Percentiles rank a stretch among this genome's conserved stretches.
These are phyloP conservation scores for Fusarium pseudonygamai DNA, from an alignment of 2,329 filamentous ascomycete species.

Conservation along the genomic window DNA sequence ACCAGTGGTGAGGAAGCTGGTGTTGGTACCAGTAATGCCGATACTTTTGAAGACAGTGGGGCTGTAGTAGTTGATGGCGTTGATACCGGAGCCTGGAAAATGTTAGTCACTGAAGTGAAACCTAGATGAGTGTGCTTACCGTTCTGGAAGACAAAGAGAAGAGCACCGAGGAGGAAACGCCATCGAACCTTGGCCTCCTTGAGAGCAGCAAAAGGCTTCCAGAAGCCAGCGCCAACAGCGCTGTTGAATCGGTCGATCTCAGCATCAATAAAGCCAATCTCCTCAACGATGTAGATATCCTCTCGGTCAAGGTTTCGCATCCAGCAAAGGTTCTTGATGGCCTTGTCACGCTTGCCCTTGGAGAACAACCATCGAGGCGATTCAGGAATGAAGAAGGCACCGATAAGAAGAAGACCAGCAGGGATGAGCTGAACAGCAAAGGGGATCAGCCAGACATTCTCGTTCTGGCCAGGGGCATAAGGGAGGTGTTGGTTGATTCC, in stretches of 20 bases:
- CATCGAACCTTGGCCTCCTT: slow-evolving; percentile 69
- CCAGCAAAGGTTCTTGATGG: slow-evolving; percentile 68
- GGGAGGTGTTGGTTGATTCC: slow-evolving; percentile 64
- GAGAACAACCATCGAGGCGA: slow-evolving; percentile 76
- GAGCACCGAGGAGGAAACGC: slow-evolving; percentile 76
- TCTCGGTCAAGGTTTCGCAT: slow-evolving; percentile 66
- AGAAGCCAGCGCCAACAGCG: slow-evolving; percentile 76
- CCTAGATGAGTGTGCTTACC: slow-evolving; percentile 49
- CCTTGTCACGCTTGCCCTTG: slow-evolving; percentile 68
- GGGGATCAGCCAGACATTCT: slow-evolving; percentile 70
- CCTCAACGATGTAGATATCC: slow-evolving; percentile 76
- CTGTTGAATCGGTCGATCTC: slow-evolving; percentile 72
- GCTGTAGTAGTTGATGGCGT: slow-evolving; percentile 80
- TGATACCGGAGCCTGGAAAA: slow-evolving; percentile 67
- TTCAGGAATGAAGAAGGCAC: slow-evolving; percentile 69
- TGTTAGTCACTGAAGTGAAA: slow-evolving; percentile 7
- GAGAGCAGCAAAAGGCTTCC: slow-evolving; percentile 73
- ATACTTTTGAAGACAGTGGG: slow-evolving; percentile 56
- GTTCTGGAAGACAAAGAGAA: slow-evolving; percentile 84
- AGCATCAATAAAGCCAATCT: slow-evolving; percentile 74
- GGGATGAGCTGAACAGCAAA: slow-evolving; percentile 75
- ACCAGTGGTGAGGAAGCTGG: slow-evolving; percentile 69
- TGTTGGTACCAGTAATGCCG: slow-evolving; percentile 57
- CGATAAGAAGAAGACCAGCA: slow-evolving; percentile 68
- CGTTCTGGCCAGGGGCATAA: slow-evolving; percentile 48